Conservation (phyloP, 805 yeast genomes). For the Soucietia sequanensis region DNA sequence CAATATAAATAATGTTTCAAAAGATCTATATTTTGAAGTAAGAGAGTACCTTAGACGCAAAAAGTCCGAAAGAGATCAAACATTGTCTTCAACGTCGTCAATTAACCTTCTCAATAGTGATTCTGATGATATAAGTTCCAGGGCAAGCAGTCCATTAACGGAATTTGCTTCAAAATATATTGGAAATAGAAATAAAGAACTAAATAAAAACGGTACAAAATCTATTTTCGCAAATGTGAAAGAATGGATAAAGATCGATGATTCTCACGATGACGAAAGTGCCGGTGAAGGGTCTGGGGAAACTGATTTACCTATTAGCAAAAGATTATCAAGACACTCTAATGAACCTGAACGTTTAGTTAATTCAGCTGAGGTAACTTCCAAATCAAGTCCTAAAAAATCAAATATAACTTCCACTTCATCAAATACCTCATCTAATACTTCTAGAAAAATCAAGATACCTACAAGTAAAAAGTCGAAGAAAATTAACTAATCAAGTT, state of each 20-base stretch:
- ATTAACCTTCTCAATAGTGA: slow-evolving; percentile 24
- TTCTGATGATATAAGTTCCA: slow-evolving; percentile 25
- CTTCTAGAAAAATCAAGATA: slow-evolving; percentile 10
- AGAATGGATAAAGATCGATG: slow-evolving; percentile 41
- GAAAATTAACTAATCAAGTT: no score
- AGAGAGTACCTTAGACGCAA: slow-evolving; percentile 65
- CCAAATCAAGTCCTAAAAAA: slow-evolving; percentile 7
- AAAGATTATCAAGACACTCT: slow-evolving; percentile 3
- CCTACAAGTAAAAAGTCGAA: slow-evolving; percentile 13
- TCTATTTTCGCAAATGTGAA: slow-evolving; percentile 40
- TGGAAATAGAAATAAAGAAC: slow-evolving; percentile 49
- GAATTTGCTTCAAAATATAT: slow-evolving; percentile 65
- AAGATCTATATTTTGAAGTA: slow-evolving; percentile 82
- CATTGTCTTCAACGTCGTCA: slow-evolving; percentile 10
- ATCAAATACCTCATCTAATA: no score
- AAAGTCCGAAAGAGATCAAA: slow-evolving; percentile 28
- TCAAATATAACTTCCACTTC: slow-evolving; percentile 1
- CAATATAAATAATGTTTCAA: slow-evolving; percentile 67
- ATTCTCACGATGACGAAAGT: slow-evolving; percentile 31
- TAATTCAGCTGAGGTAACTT: not conserved
- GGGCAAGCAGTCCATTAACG: slow-evolving; percentile 54
- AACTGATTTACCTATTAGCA: slow-evolving; percentile 13
- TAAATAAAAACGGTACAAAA: slow-evolving; percentile 27
- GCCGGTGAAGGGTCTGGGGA: slow-evolving; percentile 25
- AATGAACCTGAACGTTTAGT: not conserved